Evolutionary conservation across 2,329 filamentous ascomycete genomes (phyloP).

Genomic region (Botryotinia calthae): DNA sequence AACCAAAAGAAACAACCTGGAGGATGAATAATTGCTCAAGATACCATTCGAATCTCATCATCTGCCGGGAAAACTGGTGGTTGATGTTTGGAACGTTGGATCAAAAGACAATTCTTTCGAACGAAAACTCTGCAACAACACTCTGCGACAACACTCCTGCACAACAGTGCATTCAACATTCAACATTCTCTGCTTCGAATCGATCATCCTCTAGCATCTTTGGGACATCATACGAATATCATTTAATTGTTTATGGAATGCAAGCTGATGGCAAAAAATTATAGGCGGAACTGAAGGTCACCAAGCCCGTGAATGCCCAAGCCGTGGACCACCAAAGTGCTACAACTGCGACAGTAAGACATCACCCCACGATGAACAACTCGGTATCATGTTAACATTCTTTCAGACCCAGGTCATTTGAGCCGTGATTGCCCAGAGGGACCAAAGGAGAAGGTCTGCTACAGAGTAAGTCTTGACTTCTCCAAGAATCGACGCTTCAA

Average conservation of each 20-base stretch:
- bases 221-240: background rate
- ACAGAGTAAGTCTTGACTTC: slow-evolving; percentile 45
- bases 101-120: background rate
- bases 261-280: slow-evolving; percentile 31
- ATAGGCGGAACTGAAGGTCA: slow-evolving; percentile 71
- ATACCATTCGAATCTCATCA: background rate
- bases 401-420: slow-evolving; percentile 66
- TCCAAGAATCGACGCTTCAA: background rate
- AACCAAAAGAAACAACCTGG: background rate
- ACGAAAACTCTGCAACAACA: slow-evolving; percentile 6
- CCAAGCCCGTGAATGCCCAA: slow-evolving; percentile 82
- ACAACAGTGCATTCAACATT: background rate
- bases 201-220: background rate
- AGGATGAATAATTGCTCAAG: background rate
- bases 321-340: slow-evolving; percentile 78
- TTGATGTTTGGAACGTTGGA: background rate
- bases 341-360: slow-evolving; percentile 77
- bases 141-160: background rate
- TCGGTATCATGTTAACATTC: slow-evolving; percentile 34
- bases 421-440: slow-evolving; percentile 90
- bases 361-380: slow-evolving; percentile 23
- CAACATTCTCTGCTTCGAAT: background rate
- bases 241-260: background rate
- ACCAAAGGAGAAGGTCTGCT: slow-evolving; percentile 82
- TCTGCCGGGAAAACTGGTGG: background rate